A percentile compares a stretch with the other conserved stretches of the same genome.
Conservation (phyloP, 1,139 yeast species). For the Taiozyma sp. region DNA sequence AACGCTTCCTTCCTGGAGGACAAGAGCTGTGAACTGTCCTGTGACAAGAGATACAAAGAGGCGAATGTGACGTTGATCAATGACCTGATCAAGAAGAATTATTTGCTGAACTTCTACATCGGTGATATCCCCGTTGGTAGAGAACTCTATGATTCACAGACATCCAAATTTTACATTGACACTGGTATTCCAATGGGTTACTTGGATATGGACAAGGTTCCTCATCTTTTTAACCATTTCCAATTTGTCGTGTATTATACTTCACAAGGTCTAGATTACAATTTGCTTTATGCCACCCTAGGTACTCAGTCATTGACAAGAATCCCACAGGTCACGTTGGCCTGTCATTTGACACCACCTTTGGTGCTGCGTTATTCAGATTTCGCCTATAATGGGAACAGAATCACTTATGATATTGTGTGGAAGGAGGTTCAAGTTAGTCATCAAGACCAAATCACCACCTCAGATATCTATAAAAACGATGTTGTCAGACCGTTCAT, state of each 20-base stretch:
- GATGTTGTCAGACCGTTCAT: constrained; percentile 22
- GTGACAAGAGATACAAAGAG: constrained; percentile 19
- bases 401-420: constrained; percentile 22
- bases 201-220: constrained; percentile 22
- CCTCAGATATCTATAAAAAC: constrained; percentile 21
- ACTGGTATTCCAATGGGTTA: constrained; percentile 26
- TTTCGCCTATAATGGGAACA: constrained; percentile 22
- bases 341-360: constrained; percentile 22
- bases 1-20: constrained; percentile 15
- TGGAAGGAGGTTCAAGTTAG: constrained; percentile 23
- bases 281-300: constrained; percentile 22
- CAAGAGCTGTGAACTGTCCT: constrained; percentile 13
- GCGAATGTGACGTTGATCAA: constrained; percentile 23
- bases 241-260: constrained; percentile 23
- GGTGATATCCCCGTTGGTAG: constrained; percentile 26
- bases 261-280: constrained; percentile 18
- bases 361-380: constrained; percentile 19
- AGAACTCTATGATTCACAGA: constrained; percentile 23
- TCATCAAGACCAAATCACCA: constrained; percentile 1
- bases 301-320: constrained; percentile 22
- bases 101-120: constrained; percentile 24
- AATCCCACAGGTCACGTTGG: constrained; percentile 16
- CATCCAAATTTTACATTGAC: constrained; percentile 22
- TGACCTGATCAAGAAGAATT: constrained; percentile 22
- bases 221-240: constrained; percentile 26